phyloP scores from a whole-genome alignment of 768 basidiomycete species.

The Boletellus sp. region DNA sequence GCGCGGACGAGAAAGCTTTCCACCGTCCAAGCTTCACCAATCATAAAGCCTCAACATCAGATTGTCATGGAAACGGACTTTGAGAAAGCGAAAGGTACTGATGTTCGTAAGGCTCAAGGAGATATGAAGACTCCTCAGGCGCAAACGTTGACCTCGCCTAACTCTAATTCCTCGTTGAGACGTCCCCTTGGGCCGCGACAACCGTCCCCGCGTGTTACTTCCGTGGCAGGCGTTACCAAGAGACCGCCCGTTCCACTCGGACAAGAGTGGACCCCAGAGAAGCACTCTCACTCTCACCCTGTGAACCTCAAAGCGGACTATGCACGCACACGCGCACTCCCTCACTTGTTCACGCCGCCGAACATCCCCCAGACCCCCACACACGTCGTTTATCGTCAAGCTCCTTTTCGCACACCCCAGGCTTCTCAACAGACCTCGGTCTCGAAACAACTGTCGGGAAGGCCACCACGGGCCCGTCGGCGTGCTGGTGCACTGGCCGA shows the following conservation, averaged over 20 bases:
- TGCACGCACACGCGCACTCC: constrained; percentile 12
- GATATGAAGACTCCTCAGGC: neutral
- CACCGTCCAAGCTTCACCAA: constrained; percentile 29
- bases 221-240: neutral
- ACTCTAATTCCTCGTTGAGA: constrained; percentile 23
- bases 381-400: constrained; percentile 22
- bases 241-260: constrained; percentile 1
- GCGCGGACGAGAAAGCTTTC: constrained; percentile 25
- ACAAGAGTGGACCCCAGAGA: neutral
- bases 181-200: constrained; percentile 22
- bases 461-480: constrained; percentile 24
- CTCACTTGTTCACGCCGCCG: neutral
- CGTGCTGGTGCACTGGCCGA: constrained; percentile 37
- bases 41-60: constrained; percentile 12
- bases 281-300: constrained; percentile 1
- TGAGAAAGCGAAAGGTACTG: neutral
- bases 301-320: constrained; percentile 2
- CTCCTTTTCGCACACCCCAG: constrained; percentile 14
- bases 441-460: constrained; percentile 27
- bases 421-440: constrained; percentile 4
- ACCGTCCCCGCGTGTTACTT: constrained; percentile 14
- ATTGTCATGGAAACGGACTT: constrained; percentile 9
- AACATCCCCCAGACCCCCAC: constrained; percentile 7
- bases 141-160: constrained; percentile 17
- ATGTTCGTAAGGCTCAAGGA: neutral